These are phyloP conservation scores for Trichophyton simii DNA, from an alignment of 2,329 filamentous ascomycete genomes.

Conservation along the genomic window DNA sequence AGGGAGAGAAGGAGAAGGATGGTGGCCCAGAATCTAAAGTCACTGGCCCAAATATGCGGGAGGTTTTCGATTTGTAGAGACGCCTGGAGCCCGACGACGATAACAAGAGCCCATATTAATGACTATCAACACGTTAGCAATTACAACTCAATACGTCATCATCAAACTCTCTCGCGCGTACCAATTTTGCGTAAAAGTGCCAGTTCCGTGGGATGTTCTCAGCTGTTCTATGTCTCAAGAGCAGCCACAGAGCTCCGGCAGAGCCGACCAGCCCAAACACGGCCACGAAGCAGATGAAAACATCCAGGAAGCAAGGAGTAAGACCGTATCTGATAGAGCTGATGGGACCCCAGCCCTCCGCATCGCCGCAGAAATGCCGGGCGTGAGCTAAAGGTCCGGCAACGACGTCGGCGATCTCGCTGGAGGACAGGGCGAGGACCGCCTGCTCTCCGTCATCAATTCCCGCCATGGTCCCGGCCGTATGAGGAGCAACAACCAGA, in stretches of 20 bases:
- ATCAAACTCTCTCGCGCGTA: constrained; percentile 32
- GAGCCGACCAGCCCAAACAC: constrained; percentile 69
- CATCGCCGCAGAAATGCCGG: constrained; percentile 64
- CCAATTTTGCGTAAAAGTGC: constrained; percentile 89
- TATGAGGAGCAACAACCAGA: neutral
- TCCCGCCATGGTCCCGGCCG: constrained; percentile 16
- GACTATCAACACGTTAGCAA: constrained; percentile 27
- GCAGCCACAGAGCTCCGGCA: constrained; percentile 63
- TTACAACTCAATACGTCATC: neutral
- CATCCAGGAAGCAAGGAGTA: constrained; percentile 92
- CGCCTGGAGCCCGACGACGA: constrained; percentile 58
- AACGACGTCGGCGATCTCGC: constrained; percentile 12
- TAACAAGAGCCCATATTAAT: constrained; percentile 56
- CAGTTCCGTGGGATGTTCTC: constrained; percentile 65
- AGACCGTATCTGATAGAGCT: constrained; percentile 83
- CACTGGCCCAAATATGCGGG: constrained; percentile 57
- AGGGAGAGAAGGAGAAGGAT: constrained; percentile 59
- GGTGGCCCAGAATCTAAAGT: constrained; percentile 79
- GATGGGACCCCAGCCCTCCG: constrained; percentile 89
- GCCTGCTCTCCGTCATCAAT: constrained; percentile 17
- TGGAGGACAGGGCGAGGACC: constrained; percentile 14
- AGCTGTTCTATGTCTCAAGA: constrained; percentile 56
- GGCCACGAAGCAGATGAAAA: constrained; percentile 69
- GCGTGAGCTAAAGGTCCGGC: constrained; percentile 34
- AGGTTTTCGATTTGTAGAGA: constrained; percentile 62